phyloP scores from a whole-genome alignment of 2,329 filamentous ascomycete genomes.

The Coniochaeta sp. region DNA sequence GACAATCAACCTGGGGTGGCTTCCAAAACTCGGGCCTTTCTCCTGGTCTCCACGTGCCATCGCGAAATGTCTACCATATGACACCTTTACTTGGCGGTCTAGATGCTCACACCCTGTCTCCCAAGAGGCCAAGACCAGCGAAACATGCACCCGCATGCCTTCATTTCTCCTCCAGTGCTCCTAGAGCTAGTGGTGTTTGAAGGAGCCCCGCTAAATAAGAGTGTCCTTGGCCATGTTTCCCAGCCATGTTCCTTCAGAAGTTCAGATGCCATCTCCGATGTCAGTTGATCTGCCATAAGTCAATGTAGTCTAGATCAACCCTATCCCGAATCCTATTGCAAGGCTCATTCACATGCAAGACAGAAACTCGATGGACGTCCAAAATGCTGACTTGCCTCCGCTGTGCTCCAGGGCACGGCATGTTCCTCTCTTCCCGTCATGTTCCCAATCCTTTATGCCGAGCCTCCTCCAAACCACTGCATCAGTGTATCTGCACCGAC shows the following conservation, averaged over 20 bases:
- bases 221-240: not conserved
- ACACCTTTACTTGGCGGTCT: too few relatives aligned
- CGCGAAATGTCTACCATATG: too few relatives aligned
- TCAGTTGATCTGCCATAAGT: not conserved
- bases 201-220: slow-evolving; percentile 1
- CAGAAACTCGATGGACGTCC: not conserved
- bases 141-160: not conserved
- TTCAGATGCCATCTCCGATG: not conserved
- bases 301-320: not conserved
- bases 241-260: not conserved
- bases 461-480: not conserved
- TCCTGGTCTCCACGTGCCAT: not conserved
- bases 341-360: not conserved
- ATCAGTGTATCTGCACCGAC: not conserved
- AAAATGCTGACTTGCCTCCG: too few relatives aligned
- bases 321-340: not conserved
- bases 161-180: not conserved
- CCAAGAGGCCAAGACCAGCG: not conserved
- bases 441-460: not conserved
- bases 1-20: not conserved
- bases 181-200: not conserved
- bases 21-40: not conserved
- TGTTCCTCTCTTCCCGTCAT: not conserved
- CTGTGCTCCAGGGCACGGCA: not conserved
- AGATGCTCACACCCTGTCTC: not conserved